Base-by-base conservation (phyloP, 129 eudicot genomes). In the Escallonia herrerae region DNA sequence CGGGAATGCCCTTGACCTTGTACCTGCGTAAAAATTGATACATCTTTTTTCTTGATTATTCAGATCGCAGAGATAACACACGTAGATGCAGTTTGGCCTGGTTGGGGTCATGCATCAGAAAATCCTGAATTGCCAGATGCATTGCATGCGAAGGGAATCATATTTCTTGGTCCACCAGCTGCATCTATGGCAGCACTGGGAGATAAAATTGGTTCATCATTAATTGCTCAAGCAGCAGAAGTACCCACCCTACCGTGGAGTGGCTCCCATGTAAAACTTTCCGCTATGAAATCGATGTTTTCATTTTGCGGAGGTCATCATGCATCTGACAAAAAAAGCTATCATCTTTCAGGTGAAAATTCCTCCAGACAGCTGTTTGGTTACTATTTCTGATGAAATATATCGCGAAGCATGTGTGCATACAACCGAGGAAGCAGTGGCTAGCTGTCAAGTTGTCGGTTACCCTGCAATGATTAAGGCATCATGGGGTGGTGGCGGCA, bases 401-500 rank as follows among this genome's bases (percentile, higher is more conserved):
- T 93, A 93, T 76, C 80, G 79, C 37, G 66, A 82, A 65, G 99
- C 96, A 38, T 93, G 99, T 80, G 99, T 93, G 47, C 72, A 68
- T 74, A 85, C 96, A 67, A 81, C 99, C 2, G 96, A 93, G 77
- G 99, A 93, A 83, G 99, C 99, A 64, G 72, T 93, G 76, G 84
- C 86, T 7, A 88, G 95, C 56, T 93, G 99, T 73, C 96, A 93
- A 75, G 90, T 88, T 57, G 95, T 93, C 4, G 99, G 99, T 62
- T 93, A 93, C 79, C 99, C 99, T 3, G 99, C 99, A 62, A 93
- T 93, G 99, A 93, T 93, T 5, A 93, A 93, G 82, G 99, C 99
- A 45, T 93, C 99, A 22, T 93, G 99, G 99, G 99, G 99, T 60
- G 99, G 99, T 44, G 99, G 99, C 64, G 99, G 99, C 52, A 93